Percentiles rank a stretch among this genome's conserved stretches.
phyloP scores from a whole-genome alignment of 441 rosid species.

The Jatropha multifida region DNA sequence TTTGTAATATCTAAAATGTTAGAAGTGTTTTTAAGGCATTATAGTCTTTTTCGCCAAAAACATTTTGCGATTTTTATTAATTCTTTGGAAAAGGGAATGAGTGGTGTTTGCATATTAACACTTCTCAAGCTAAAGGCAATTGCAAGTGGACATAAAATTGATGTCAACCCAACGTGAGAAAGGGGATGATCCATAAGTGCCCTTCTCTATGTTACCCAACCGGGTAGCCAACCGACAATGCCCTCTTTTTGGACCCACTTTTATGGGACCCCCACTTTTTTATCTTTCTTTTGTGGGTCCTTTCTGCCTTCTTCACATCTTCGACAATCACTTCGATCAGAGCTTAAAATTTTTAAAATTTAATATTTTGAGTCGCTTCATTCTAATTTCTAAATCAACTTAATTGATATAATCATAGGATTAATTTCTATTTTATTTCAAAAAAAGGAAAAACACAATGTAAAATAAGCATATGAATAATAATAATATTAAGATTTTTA shows the following conservation, averaged over 20 bases:
- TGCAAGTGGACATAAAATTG: constrained; percentile 33
- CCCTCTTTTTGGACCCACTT: constrained; percentile 22
- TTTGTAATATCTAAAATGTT: too few relatives aligned
- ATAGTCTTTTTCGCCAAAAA: too few relatives aligned
- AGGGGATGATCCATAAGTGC: constrained; percentile 33
- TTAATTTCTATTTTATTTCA: not conserved
- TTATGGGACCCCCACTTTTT: not conserved
- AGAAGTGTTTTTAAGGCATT: too few relatives aligned
- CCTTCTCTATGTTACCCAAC: constrained; percentile 52
- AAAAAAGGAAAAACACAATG: not conserved
- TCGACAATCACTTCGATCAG: not conserved
- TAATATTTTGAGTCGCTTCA: too few relatives aligned
- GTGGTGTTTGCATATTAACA: not conserved
- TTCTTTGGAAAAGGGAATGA: not conserved
- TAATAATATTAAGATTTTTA: too few relatives aligned
- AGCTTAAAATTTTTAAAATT: not conserved
- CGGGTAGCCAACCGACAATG: constrained; percentile 58
- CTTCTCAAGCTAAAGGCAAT: not conserved
- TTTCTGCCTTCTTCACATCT: constrained; percentile 7
- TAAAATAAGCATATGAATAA: too few relatives aligned
- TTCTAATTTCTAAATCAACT: too few relatives aligned
- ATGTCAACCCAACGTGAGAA: constrained; percentile 40
- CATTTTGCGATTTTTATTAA: too few relatives aligned
- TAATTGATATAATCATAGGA: not conserved
- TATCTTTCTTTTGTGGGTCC: constrained; percentile 28